Evolutionary conservation across 2,329 filamentous ascomycete species (phyloP), one percentile per base, ranked within the genome.

Genomic region (Apiospora pterosperma): DNA sequence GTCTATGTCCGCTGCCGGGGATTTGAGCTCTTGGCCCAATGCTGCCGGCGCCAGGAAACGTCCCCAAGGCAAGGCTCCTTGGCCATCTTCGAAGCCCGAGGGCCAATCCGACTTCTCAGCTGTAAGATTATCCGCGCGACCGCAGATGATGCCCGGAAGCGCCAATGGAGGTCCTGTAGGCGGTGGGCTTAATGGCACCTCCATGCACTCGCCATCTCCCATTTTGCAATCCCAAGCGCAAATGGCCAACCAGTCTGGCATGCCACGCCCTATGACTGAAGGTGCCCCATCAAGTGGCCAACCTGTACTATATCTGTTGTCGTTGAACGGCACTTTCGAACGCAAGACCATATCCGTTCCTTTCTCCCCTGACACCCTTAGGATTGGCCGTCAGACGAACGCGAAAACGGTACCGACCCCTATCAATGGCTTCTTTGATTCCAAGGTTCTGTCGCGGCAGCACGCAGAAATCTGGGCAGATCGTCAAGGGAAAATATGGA

Each of bases 371-470:
- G 95, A 98, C n/a, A 91, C 92, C 44, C 83, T 99, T 61, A 90
- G 93, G 68, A 97, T 99, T 74, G 96, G 96, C 55, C 91, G 96
- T 59, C 96, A 99, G 79, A 99, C 96, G 23, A 99, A 99, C 77
- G 92, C 93, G 69, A 98, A 97, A 79, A 98, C 96, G 0, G 87
- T 96, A 14, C 96, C 96, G 0, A 97, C 94, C 0, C 89, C 93
- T 0, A 81, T 90, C 66, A 99, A 99, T 78, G 96, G 96, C 39
- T 99, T 92, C 78, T 99, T 99, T 74, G 96, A 99, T 77, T 98
- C 95, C 62, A 99, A 99, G 78, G 96, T 99, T 31, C 85, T 99
- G 28, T 98, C 96, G 42, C 87, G 96, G 72, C 93, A 97, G 76
- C 96, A 99, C 77, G 96, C 96, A 39, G 96, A 99, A 76, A 91